Percentiles rank a stretch among this genome's conserved stretches.
Evolutionary conservation across 768 basidiomycete genomes (phyloP).

Genomic region (Lentinus tigrinus): DNA sequence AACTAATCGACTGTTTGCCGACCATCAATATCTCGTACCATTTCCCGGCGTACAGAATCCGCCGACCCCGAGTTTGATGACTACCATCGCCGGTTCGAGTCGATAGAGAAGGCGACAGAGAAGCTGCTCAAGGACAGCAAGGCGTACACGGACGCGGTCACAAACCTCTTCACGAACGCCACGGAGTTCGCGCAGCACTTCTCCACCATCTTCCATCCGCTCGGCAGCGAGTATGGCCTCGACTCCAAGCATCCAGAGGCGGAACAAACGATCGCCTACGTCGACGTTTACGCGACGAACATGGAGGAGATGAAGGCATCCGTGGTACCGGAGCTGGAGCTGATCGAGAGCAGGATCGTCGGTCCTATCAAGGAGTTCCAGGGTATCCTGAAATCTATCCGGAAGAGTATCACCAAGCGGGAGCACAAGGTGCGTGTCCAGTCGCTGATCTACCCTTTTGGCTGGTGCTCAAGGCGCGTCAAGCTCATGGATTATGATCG

Average conservation of each 20-base stretch:
- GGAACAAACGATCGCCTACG: conserved; percentile 74
- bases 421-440: conserved; percentile 79
- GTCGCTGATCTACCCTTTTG: neutral
- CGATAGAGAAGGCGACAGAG: conserved; percentile 79
- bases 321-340: conserved; percentile 86
- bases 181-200: conserved; percentile 66
- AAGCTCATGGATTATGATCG: conserved; percentile 93
- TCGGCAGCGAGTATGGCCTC: conserved; percentile 76
- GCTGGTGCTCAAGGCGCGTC: neutral
- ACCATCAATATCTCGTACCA: neutral
- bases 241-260: conserved; percentile 76
- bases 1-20: conserved; percentile 23
- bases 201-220: conserved; percentile 59
- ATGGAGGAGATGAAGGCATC: conserved; percentile 83
- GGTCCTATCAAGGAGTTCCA: conserved; percentile 90
- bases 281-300: conserved; percentile 64
- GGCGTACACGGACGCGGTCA: conserved; percentile 79
- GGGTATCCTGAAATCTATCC: conserved; percentile 78
- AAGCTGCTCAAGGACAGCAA: conserved; percentile 92
- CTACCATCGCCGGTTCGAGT: conserved; percentile 71
- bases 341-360: conserved; percentile 84
- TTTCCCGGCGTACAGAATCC: conserved; percentile 52
- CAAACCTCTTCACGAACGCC: conserved; percentile 68
- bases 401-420: conserved; percentile 94
- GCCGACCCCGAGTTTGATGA: conserved; percentile 90